phyloP scores from a whole-genome alignment of 2,329 filamentous ascomycete species.

The Dactylonectria macrodidyma region DNA sequence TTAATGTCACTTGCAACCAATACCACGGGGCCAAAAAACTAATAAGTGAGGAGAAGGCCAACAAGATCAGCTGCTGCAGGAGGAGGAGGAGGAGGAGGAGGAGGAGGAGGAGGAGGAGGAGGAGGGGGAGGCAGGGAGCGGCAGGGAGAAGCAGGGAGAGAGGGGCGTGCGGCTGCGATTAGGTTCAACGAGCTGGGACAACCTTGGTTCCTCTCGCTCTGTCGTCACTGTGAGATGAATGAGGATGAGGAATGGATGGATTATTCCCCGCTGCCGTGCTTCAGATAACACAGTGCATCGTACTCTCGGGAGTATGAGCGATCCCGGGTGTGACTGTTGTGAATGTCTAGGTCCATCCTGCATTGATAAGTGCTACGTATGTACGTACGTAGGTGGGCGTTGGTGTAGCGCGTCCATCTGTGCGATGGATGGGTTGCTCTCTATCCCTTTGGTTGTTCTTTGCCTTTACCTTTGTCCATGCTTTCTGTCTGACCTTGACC shows the following conservation, averaged over 20 bases:
- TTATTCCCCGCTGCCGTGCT: conserved; percentile 35
- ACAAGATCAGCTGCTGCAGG: background rate
- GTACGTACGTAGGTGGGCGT: too few species aligned
- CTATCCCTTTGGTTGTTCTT: background rate
- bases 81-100: background rate
- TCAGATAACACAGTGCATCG: conserved; percentile 17
- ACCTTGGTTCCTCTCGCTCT: conserved; percentile 10
- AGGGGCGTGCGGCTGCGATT: conserved; percentile 17
- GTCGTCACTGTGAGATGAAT: conserved; percentile 19
- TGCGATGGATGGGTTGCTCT: conserved; percentile 6
- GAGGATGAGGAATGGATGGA: conserved; percentile 16
- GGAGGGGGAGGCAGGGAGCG: background rate
- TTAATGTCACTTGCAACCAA: too few species aligned
- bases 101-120: background rate
- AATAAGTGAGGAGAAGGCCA: background rate
- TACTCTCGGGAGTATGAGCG: conserved; percentile 11
- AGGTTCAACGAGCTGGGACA: conserved; percentile 30
- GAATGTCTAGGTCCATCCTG: conserved; percentile 9
- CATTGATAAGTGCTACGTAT: background rate
- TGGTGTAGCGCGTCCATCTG: conserved; percentile 3
- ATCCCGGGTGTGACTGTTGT: conserved; percentile 23
- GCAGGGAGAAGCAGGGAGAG: conserved; percentile 9
- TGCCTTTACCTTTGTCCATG: background rate
- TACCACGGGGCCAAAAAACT: background rate
- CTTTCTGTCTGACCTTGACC: background rate